These are phyloP conservation scores for Penicillium sp. DNA, from an alignment of 2,329 filamentous ascomycete species.

Conservation along the genomic window DNA sequence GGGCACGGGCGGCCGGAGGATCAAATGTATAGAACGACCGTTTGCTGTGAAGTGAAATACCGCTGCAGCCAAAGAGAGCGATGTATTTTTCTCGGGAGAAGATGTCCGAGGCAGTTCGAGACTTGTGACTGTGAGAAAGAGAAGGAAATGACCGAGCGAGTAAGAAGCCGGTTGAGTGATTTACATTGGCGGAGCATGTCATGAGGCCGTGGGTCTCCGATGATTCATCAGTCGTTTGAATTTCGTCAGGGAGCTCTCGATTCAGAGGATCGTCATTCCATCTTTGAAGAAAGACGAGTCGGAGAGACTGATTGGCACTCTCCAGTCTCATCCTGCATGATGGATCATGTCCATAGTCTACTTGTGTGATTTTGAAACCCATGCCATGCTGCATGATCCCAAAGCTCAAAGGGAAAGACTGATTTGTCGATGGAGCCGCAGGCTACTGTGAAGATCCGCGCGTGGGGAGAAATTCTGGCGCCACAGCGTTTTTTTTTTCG, in stretches of 20 bases:
- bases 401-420: too few species aligned
- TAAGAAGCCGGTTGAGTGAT: background rate
- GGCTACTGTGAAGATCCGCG: background rate
- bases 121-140: background rate
- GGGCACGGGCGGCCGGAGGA: too few species aligned
- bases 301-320: too few species aligned
- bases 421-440: too few species aligned
- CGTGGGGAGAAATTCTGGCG: slow-evolving; percentile 5
- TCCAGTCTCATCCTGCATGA: too few species aligned
- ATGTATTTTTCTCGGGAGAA: slow-evolving; percentile 7
- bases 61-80: background rate
- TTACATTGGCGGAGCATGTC: slow-evolving; percentile 8
- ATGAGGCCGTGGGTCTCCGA: slow-evolving; percentile 16
- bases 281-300: too few species aligned
- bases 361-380: too few species aligned
- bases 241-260: background rate
- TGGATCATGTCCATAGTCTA: too few species aligned
- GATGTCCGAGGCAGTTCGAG: slow-evolving; percentile 7
- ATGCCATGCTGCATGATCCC: too few species aligned
- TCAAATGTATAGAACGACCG: too few species aligned
- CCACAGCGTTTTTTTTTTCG: background rate
- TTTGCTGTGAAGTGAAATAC: background rate
- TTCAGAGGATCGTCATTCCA: too few species aligned
- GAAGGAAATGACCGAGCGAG: background rate
- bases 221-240: slow-evolving; percentile 15